phyloP scores from a whole-genome alignment of 805 yeast genomes.

The Kazachstania psychrophila region DNA sequence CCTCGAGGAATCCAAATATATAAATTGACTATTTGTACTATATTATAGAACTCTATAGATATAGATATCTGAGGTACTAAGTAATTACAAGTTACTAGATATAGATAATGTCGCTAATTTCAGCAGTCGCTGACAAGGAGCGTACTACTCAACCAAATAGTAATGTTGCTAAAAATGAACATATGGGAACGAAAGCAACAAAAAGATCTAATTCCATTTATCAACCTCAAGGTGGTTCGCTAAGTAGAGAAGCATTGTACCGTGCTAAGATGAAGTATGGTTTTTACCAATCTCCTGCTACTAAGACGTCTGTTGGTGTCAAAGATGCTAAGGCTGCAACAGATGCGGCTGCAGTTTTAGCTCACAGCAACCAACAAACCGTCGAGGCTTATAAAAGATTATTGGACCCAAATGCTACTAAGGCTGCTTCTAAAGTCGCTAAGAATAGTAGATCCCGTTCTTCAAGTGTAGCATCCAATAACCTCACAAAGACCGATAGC shows the following conservation, averaged over 20 bases:
- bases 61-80: no score
- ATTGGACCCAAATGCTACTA: slow-evolving; percentile 27
- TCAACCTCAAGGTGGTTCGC: slow-evolving; percentile 60
- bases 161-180: neutral
- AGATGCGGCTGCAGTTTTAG: slow-evolving; percentile 66
- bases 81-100: no score
- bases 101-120: slow-evolving; percentile 27
- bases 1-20: no score
- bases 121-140: slow-evolving; percentile 14
- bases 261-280: slow-evolving; percentile 68
- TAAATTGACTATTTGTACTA: no score
- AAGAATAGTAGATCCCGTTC: neutral
- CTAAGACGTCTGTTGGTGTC: slow-evolving; percentile 48
- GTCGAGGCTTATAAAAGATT: slow-evolving; percentile 53
- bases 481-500: slow-evolving; percentile 5
- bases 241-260: slow-evolving; percentile 66
- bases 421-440: slow-evolving; percentile 23
- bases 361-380: slow-evolving; percentile 55
- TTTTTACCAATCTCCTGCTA: slow-evolving; percentile 40
- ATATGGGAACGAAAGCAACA: neutral
- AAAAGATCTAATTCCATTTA: slow-evolving; percentile 36
- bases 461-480: slow-evolving; percentile 4
- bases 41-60: no score
- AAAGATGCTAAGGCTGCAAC: slow-evolving; percentile 48
- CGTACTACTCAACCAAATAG: slow-evolving; percentile 2